Evolutionary conservation across 495 filamentous ascomycete species (phyloP).

Genomic region (Penicillium ochrochloron): DNA sequence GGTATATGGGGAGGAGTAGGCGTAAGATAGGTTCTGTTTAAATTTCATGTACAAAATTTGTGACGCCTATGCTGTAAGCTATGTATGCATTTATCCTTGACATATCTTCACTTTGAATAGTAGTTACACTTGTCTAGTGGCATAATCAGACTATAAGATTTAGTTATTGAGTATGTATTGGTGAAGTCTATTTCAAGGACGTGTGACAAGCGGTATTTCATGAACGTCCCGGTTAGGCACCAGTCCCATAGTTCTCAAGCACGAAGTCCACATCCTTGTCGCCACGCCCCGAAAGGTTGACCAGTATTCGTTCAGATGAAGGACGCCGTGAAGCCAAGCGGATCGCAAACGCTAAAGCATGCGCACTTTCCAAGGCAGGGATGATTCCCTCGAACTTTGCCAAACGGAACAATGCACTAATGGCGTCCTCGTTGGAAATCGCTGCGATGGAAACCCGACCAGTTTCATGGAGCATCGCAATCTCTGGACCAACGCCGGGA

Average conservation of each 20-base stretch:
- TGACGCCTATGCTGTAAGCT: too few species aligned
- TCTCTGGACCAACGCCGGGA: slow-evolving; percentile 90
- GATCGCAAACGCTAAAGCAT: slow-evolving; percentile 12
- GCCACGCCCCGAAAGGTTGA: slow-evolving; percentile 39
- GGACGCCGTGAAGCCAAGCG: slow-evolving; percentile 12
- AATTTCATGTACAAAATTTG: too few species aligned
- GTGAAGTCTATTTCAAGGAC: neutral
- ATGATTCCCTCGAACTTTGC: slow-evolving; percentile 88
- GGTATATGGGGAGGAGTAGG: too few species aligned
- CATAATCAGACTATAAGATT: too few species aligned
- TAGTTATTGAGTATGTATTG: too few species aligned
- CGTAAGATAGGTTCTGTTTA: too few species aligned
- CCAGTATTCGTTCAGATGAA: slow-evolving; percentile 36
- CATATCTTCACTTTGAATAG: too few species aligned
- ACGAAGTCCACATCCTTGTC: slow-evolving; percentile 36
- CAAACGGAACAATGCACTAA: neutral
- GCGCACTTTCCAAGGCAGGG: slow-evolving; percentile 67
- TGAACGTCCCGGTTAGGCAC: neutral
- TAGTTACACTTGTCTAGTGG: too few species aligned
- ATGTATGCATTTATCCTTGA: too few species aligned
- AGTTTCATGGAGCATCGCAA: slow-evolving; percentile 81
- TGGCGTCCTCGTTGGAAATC: slow-evolving; percentile 1
- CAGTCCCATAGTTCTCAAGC: slow-evolving; percentile 21
- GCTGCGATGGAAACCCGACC: slow-evolving; percentile 51
- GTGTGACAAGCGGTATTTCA: neutral